Evolutionary conservation across 2,329 filamentous ascomycete species (phyloP), one percentile per base, ranked within the genome.

Genomic region (Aureobasidium uvarum): DNA sequence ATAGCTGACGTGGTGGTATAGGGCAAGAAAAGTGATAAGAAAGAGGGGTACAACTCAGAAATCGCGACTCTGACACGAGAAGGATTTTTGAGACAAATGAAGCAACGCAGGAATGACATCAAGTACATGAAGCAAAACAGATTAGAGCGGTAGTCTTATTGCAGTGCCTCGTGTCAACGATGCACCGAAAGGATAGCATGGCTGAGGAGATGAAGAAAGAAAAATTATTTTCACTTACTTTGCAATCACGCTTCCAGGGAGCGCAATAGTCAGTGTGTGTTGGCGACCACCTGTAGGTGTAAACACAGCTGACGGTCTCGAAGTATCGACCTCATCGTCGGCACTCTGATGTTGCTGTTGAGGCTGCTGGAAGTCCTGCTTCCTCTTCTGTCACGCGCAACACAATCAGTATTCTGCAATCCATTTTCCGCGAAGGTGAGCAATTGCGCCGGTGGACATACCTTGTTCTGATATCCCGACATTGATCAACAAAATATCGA

Each of bases 221-320:
- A 64, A 55, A 59, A 48, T 39, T 59, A 31, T 43, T n/a, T 25
- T 5, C 8, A 76, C 80, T 67, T 79, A 92, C 89, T 90, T 90
- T 66, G 86, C 82, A 65, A 94, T 83, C 51, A 95, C 86, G 73
- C 90, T 94, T 39, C 89, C 90, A 1, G 91, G 90, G 36, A 96
- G 77, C 3, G 91, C 91, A 39, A 95, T 83, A 48, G 89, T 93
- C 20, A 95, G 74, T 0, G 91, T 95, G 83, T 89, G 90, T 41
- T 84, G 79, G 69, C 91, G 81, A 41, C 88, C 86, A 52, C 83
- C 81, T 0, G 79, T 81, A 1, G 90, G 86, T 59, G 83, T 81
- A 77, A 91, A 94, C 43, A 88, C 79, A 10, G 88, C 86, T 5
- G 86, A 87, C 4, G 89, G 89, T 74, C 88, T 90, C 28, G 87